phyloP scores from a whole-genome alignment of 1,284 basidiomycete species.

The Tilletia indica region DNA sequence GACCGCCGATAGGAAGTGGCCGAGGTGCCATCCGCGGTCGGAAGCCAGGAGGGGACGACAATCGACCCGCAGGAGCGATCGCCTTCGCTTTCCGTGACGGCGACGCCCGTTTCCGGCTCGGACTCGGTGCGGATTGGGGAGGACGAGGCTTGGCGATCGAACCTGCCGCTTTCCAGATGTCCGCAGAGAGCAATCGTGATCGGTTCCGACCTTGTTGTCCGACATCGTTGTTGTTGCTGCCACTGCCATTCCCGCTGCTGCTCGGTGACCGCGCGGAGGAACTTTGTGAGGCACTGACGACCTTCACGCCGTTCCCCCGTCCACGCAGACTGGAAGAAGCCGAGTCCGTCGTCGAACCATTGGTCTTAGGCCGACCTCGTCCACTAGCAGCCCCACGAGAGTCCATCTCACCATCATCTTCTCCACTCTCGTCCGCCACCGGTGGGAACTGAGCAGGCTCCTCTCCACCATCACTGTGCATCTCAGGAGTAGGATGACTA shows the following conservation, averaged over 20 bases:
- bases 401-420: too few relatives aligned
- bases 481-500: not conserved
- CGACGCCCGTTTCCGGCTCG: slow-evolving; percentile 4
- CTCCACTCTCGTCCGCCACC: too few relatives aligned
- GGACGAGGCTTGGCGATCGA: slow-evolving; percentile 16
- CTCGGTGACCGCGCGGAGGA: not conserved
- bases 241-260: not conserved
- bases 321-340: not conserved
- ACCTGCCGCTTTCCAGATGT: slow-evolving; percentile 14
- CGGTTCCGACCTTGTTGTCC: not conserved
- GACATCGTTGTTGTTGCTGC: not conserved
- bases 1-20: slow-evolving; percentile 5
- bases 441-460: too few relatives aligned
- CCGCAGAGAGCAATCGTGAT: not conserved
- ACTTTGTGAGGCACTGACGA: not conserved
- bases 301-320: not conserved
- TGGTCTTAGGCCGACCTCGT: not conserved
- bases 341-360: not conserved
- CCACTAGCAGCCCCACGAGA: too few relatives aligned
- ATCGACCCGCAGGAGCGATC: slow-evolving; percentile 1
- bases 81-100: slow-evolving; percentile 11
- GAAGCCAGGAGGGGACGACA: slow-evolving; percentile 15
- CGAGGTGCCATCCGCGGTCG: slow-evolving; percentile 1
- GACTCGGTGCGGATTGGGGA: not conserved
- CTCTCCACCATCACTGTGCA: not conserved